Evolutionary conservation across 805 yeast genomes (phyloP), one percentile per base, ranked within the genome.

Genomic region (Zygosaccharomyces siamensis): DNA sequence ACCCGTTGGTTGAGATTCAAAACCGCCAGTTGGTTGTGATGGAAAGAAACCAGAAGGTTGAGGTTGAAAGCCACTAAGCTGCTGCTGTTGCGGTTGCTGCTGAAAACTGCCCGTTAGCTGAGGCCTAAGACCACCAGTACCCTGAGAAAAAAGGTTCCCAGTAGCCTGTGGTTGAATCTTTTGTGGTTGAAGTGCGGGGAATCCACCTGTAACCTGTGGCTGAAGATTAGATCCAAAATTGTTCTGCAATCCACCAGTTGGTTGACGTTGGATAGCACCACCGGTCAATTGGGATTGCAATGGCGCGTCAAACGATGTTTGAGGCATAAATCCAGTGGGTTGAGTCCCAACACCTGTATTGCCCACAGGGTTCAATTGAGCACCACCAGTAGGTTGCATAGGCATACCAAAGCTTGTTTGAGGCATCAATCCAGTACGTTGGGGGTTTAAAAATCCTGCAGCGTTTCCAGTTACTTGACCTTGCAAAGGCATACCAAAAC

Each of bases 1-100:
- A 21, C 84, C 85, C 0, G 86, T 79, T 7, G 72, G 74, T 52
- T 78, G 81, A 4, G 80, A 70, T 54, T 73, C 78, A 32, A 67
- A 39, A 2, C 47, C 42, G 2, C 69, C 69, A 1, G 72, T 57
- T 16, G 12, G 38, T 45, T 68, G 73, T 11, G 67, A 21, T 10
- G 16, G 35, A 32, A 32, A 39, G 1, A 45, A 39, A 3, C 68
- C 68, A 1, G 20, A 18, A 3, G 12, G 38, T 45, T 68, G 73
- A 11, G 67, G 37, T 10, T 33, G 35, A 32, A 32, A 39, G 1
- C 47, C 41, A 2, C 68, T 69, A 1, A 72, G 58, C 11, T 11
- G 38, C 44, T 68, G 73, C 11, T 67, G 69, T 48, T 11, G 38
- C 44, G 68, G 73, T 12, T 67, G 69, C 48, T 59, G 69, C 42